Percentiles rank a stretch among this genome's conserved stretches.
Evolutionary conservation across 2,329 filamentous ascomycete species (phyloP).

Genomic region (Pseudofabraea citricarpa): DNA sequence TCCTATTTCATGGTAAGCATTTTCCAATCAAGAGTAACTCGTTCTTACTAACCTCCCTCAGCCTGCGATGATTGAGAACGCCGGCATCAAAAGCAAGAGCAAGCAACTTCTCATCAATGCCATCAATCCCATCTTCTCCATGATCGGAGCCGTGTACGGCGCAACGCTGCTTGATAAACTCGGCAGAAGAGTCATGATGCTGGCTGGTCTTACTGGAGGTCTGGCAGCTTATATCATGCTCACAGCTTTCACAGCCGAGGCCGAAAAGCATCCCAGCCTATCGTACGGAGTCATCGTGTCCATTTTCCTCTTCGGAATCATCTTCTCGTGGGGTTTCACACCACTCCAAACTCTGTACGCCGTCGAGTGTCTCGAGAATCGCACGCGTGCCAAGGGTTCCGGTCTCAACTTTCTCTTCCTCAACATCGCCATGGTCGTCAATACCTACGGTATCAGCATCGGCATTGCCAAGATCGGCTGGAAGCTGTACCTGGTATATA

Average conservation of each 20-base stretch:
- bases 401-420: constrained; percentile 31
- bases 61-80: constrained; percentile 37
- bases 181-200: constrained; percentile 37
- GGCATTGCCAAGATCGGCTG: constrained; percentile 31
- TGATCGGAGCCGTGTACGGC: constrained; percentile 38
- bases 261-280: constrained; percentile 27
- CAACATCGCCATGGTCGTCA: constrained; percentile 34
- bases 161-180: constrained; percentile 37
- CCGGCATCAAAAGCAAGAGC: constrained; percentile 25
- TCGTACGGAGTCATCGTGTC: constrained; percentile 42
- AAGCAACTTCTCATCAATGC: constrained; percentile 31
- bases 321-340: constrained; percentile 36
- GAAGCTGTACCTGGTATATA: constrained; percentile 24
- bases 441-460: constrained; percentile 33
- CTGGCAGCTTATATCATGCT: constrained; percentile 17
- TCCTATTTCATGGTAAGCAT: constrained; percentile 29
- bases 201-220: constrained; percentile 23
- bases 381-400: constrained; percentile 42
- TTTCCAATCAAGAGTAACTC: no score
- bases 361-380: constrained; percentile 42
- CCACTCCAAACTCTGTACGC: constrained; percentile 42
- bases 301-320: constrained; percentile 42
- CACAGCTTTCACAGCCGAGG: constrained; percentile 23
- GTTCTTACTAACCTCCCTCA: no score
- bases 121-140: constrained; percentile 32